Conservation (phyloP, 306 rosid genomes). For the Prunus davidiana region DNA sequence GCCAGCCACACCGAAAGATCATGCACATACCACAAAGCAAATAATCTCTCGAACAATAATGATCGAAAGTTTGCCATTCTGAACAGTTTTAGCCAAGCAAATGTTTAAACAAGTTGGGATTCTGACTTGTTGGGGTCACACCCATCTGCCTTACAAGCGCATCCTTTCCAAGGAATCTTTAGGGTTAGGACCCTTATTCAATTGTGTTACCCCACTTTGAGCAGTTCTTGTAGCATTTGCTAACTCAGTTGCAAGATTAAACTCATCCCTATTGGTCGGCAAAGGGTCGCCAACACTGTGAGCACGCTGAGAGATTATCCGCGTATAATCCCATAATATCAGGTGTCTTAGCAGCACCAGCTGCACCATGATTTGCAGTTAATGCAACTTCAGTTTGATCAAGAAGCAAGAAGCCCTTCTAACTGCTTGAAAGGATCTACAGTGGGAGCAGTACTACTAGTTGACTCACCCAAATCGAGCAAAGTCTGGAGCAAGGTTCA, state of each 20-base stretch:
- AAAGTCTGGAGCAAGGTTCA: slow-evolving; percentile 50
- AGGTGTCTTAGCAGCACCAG: slow-evolving; percentile 30
- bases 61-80: too few relatives aligned
- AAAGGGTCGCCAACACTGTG: slow-evolving; percentile 31
- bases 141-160: slow-evolving; percentile 90
- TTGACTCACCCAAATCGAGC: slow-evolving; percentile 70
- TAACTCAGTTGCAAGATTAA: slow-evolving; percentile 44
- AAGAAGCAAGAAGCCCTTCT: slow-evolving; percentile 64
- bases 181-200: slow-evolving; percentile 40
- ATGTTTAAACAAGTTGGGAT: too few relatives aligned
- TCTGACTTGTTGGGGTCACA: slow-evolving; percentile 73
- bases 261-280: slow-evolving; percentile 33
- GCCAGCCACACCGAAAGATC: too few relatives aligned
- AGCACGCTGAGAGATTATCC: slow-evolving; percentile 38
- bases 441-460: slow-evolving; percentile 38
- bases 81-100: too few relatives aligned
- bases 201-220: slow-evolving; percentile 36
- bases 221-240: slow-evolving; percentile 24
- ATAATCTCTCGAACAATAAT: too few relatives aligned
- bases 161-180: slow-evolving; percentile 36
- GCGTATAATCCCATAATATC: slow-evolving; percentile 54
- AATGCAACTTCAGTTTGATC: slow-evolving; percentile 34
- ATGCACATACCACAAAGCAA: too few relatives aligned
- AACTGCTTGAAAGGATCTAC: slow-evolving; percentile 70
- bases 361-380: slow-evolving; percentile 27